phyloP scores from a whole-genome alignment of 352 stramenopile species.

The Phytophthora cryptogea region DNA sequence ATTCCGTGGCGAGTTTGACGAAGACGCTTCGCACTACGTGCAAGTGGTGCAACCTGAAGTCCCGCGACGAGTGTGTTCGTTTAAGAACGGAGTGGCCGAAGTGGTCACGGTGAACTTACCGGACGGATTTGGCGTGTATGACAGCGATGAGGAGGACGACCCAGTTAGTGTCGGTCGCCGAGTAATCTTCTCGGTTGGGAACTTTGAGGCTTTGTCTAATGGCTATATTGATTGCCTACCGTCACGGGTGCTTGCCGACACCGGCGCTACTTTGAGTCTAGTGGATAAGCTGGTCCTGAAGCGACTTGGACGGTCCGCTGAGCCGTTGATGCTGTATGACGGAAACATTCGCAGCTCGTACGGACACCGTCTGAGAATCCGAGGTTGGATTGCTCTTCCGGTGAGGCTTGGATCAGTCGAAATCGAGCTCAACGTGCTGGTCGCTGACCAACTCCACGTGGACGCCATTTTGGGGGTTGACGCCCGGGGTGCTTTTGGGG shows the following conservation, averaged over 20 bases:
- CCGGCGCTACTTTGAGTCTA: constrained; percentile 3
- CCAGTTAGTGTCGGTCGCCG: background rate
- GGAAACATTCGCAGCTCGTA: constrained; percentile 1
- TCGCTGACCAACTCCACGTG: constrained; percentile 1
- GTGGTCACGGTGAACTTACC: constrained; percentile 1
- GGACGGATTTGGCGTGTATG: background rate
- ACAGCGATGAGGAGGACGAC: background rate
- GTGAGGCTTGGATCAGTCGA: background rate
- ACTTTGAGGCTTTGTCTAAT: constrained; percentile 1
- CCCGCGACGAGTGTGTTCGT: background rate
- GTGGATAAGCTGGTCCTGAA: constrained; percentile 5
- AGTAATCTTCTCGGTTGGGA: background rate
- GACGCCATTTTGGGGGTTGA: constrained; percentile 11
- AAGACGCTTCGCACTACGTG: constrained; percentile 1
- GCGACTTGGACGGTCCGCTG: background rate
- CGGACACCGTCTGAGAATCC: background rate
- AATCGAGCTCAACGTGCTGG: background rate
- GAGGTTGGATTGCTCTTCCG: background rate
- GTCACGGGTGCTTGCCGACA: constrained; percentile 7
- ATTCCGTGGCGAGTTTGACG: background rate
- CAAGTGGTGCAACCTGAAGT: background rate
- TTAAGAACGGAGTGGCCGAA: background rate
- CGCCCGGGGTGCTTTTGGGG: constrained; percentile 4
- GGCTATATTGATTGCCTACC: constrained; percentile 14
- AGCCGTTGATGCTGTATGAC: background rate